Base-by-base conservation (phyloP, 805 yeast species). In the Saturnispora silvae region DNA sequence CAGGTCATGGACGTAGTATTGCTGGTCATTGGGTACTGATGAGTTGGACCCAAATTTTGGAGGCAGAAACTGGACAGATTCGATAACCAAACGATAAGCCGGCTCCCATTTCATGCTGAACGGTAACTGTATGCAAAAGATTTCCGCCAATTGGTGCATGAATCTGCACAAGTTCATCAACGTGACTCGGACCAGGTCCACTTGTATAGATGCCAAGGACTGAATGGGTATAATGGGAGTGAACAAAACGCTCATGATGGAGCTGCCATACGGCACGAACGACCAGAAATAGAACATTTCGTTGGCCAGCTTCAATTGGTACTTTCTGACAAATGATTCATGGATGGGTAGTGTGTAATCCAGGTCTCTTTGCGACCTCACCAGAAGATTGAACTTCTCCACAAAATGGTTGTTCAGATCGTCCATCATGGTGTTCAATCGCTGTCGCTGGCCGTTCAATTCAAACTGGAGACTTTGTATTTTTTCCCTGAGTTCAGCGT, bases 191-290 rank as follows among this genome's bases (percentile, higher is more conserved):
- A 58, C 43, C 3, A 50, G 11, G 7, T 43, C 39, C 3, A 49
- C 32, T 1, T 53, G 39, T 34, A 50, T 55, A 8, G 41, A 22
- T 1, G 52, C 16, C 31, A 43, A 46, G 7, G 42, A 36, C 2
- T 44, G 33, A 1, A 56, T 24, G 3, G 56, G 49, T 9, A 59
- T 18, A 2, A 59, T 43, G 1, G 63, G 63, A 1, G 42, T 34
- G 27, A 48, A 53, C n/a, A 47, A 38, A 3, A 59, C 35, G 4
- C 40, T 5, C 36, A 43, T 22, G 5, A 20, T 23, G 24, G 24
- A 20, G 14, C 11, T 20, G n/a, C n/a, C 4, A 11, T 13, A 31
- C 10, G 14, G 14, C 24, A 9, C 20, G 10, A 31, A 24, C 3
- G 24, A 14, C 34, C 35, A 32, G 15, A 31, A 32, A n/a, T 32